Percentiles rank a stretch among this genome's conserved stretches.
Conservation (phyloP, 495 filamentous ascomycete species). For the Ascodesmis nigricans region DNA sequence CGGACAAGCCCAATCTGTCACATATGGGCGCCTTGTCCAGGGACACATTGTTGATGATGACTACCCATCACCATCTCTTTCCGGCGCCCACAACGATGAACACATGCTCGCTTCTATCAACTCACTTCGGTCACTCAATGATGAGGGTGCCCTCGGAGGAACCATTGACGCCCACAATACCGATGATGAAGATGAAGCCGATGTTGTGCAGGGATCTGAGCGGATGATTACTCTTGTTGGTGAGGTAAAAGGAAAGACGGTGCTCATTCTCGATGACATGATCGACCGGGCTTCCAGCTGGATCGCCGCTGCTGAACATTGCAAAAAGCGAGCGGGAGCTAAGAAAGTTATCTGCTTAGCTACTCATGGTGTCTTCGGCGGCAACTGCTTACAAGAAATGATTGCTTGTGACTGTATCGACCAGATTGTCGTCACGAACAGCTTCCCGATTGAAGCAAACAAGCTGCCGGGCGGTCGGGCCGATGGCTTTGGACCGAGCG, state of each 20-base stretch:
- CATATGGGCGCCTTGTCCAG: constrained; percentile 77
- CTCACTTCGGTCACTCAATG: constrained; percentile 35
- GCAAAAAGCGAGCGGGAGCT: constrained; percentile 74
- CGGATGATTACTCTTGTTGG: constrained; percentile 92
- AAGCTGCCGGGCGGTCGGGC: constrained; percentile 39
- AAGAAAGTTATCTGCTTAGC: constrained; percentile 95
- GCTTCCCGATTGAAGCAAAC: constrained; percentile 65
- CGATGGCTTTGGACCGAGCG: constrained; percentile 3
- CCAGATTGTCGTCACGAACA: constrained; percentile 85
- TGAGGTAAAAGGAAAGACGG: constrained; percentile 62
- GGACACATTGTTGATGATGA: constrained; percentile 93
- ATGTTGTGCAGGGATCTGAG: constrained; percentile 52
- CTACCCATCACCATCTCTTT: constrained; percentile 45
- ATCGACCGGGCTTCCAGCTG: constrained; percentile 92
- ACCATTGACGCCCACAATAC: constrained; percentile 55
- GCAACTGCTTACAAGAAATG: constrained; percentile 73
- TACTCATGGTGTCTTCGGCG: constrained; percentile 84
- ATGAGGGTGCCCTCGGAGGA: constrained; percentile 55
- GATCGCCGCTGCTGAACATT: constrained; percentile 96
- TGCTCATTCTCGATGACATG: constrained; percentile 96
- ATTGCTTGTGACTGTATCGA: constrained; percentile 81
- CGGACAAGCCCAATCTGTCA: constrained; percentile 68
- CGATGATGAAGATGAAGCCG: constrained; percentile 77
- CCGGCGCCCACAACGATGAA: constrained; percentile 32
- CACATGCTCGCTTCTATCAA: constrained; percentile 44